phyloP scores from a whole-genome alignment of 805 yeast species.

The Candida pseudofarinosa region DNA sequence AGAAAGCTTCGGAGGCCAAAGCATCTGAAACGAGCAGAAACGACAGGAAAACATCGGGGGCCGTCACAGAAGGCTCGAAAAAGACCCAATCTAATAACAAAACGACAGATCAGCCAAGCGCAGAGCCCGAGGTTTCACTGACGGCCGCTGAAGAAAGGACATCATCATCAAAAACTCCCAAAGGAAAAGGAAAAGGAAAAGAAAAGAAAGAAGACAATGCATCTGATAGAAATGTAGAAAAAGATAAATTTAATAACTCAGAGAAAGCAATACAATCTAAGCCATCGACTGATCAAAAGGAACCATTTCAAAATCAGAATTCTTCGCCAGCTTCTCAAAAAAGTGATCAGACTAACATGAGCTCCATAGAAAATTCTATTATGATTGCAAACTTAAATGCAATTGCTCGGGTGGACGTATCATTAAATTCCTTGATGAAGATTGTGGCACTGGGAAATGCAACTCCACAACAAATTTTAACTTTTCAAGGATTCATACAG shows the following conservation, averaged over 20 bases:
- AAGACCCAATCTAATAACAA: background rate
- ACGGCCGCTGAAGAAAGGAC: background rate
- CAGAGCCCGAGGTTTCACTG: background rate
- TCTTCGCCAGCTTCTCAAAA: slow-evolving; percentile 4
- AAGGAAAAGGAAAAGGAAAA: background rate
- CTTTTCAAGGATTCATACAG: slow-evolving; percentile 77
- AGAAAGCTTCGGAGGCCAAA: background rate
- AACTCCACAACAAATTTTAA: slow-evolving; percentile 61
- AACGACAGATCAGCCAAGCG: too few relatives aligned
- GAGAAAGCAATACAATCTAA: background rate
- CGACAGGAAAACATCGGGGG: background rate
- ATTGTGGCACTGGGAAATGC: slow-evolving; percentile 85
- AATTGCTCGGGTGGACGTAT: slow-evolving; percentile 70
- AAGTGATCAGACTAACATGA: slow-evolving; percentile 38
- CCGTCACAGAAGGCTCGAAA: background rate
- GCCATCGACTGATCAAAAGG: background rate
- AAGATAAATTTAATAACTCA: background rate
- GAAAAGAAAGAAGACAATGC: background rate
- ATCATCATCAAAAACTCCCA: too few relatives aligned
- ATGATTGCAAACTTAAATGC: slow-evolving; percentile 84
- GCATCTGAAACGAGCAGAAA: background rate
- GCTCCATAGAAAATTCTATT: slow-evolving; percentile 62
- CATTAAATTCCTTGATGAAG: slow-evolving; percentile 70
- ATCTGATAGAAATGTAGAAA: background rate
- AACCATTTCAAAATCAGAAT: background rate